These are phyloP conservation scores for Phascolomyces articulosus DNA, from an alignment of 371 early-diverging fungal genomes.

Conservation along the genomic window DNA sequence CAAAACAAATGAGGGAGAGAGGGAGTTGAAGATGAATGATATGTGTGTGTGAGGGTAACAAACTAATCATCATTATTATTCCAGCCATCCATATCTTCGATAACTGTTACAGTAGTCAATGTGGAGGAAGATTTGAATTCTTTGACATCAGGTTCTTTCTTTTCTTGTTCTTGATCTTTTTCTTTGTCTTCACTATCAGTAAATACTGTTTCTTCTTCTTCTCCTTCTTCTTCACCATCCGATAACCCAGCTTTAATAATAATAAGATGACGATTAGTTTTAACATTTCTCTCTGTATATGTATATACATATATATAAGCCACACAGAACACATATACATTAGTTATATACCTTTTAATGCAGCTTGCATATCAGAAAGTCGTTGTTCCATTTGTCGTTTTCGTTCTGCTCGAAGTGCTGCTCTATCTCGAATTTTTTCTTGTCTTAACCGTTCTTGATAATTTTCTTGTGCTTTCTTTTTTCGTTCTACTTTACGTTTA, in stretches of 20 bases:
- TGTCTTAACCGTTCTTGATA: conserved; percentile 56
- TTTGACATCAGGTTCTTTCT: conserved; percentile 39
- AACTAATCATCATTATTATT: background rate
- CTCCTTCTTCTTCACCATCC: conserved; percentile 5
- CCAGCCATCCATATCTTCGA: conserved; percentile 63
- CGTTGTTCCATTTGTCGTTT: conserved; percentile 46
- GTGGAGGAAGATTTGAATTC: conserved; percentile 61
- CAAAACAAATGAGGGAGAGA: background rate
- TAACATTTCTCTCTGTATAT: too few species aligned
- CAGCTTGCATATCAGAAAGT: conserved; percentile 48
- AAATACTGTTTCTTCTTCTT: background rate
- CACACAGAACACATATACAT: background rate
- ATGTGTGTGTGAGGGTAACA: background rate
- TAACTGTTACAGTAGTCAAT: conserved; percentile 75
- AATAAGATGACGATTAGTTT: too few species aligned
- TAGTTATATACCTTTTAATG: conserved; percentile 29
- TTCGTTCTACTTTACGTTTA: conserved; percentile 76
- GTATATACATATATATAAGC: too few species aligned
- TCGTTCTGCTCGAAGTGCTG: conserved; percentile 50
- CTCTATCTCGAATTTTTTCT: conserved; percentile 57
- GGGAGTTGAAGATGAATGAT: background rate
- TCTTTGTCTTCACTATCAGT: conserved; percentile 3
- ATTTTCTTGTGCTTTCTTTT: conserved; percentile 59
- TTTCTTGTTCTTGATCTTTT: conserved; percentile 10
- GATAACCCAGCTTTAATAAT: conserved; percentile 5